Percentiles rank a stretch among this genome's conserved stretches.
These are phyloP conservation scores for Tricholoma bakamatsutake DNA, from an alignment of 768 basidiomycete genomes.

Conservation along the genomic window DNA sequence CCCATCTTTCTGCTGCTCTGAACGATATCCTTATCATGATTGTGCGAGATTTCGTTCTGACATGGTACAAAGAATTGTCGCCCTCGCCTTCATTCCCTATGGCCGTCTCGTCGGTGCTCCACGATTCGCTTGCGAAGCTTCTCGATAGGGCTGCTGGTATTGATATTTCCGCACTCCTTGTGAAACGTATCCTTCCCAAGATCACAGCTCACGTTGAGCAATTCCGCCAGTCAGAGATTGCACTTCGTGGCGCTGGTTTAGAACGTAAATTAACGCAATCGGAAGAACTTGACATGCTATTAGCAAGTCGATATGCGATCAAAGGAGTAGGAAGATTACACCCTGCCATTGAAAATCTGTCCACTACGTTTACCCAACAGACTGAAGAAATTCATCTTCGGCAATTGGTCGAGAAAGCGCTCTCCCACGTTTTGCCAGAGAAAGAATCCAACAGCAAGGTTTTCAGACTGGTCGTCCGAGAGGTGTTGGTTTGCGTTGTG, in stretches of 20 bases:
- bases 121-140: conserved; percentile 56
- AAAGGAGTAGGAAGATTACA: conserved; percentile 66
- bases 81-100: conserved; percentile 84
- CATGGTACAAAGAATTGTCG: conserved; percentile 87
- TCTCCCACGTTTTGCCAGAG: conserved; percentile 72
- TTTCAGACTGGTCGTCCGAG: conserved; percentile 68
- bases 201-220: conserved; percentile 86
- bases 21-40: conserved; percentile 80
- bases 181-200: conserved; percentile 83
- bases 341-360: conserved; percentile 81
- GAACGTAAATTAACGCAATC: conserved; percentile 83
- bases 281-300: conserved; percentile 81
- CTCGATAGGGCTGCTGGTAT: conserved; percentile 49
- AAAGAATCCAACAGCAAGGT: conserved; percentile 67
- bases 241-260: conserved; percentile 74
- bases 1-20: conserved; percentile 61
- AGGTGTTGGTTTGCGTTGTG: conserved; percentile 78
- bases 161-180: conserved; percentile 72
- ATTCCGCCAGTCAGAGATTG: conserved; percentile 85
- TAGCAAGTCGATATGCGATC: conserved; percentile 76
- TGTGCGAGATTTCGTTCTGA: conserved; percentile 80
- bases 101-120: conserved; percentile 72
- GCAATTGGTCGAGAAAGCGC: conserved; percentile 58
- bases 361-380: conserved; percentile 84
- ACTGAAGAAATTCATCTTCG: conserved; percentile 85